These are phyloP conservation scores for Botrytis fabae DNA, from an alignment of 2,329 filamentous ascomycete species.

Conservation along the genomic window DNA sequence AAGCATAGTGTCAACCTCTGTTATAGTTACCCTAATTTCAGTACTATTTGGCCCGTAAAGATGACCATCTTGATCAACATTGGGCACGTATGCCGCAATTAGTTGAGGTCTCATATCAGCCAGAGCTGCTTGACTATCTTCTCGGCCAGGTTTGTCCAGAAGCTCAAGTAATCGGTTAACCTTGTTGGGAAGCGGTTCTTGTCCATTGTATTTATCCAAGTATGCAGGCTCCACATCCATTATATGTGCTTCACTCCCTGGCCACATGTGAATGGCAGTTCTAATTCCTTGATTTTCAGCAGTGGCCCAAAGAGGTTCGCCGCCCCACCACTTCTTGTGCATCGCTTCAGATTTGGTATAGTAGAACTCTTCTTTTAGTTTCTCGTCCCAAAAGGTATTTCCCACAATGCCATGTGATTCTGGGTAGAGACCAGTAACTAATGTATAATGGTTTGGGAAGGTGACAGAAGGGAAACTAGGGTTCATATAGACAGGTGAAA, in stretches of 20 bases:
- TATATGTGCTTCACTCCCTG: constrained; percentile 88
- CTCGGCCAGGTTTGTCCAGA: constrained; percentile 76
- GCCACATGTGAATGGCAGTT: constrained; percentile 97
- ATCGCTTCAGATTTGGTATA: constrained; percentile 78
- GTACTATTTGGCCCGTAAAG: constrained; percentile 92
- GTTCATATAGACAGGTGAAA: constrained; percentile 89
- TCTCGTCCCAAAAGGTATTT: constrained; percentile 92
- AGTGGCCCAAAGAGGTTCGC: constrained; percentile 91
- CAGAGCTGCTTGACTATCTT: constrained; percentile 53
- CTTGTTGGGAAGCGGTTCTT: constrained; percentile 73
- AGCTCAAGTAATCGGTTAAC: constrained; percentile 77
- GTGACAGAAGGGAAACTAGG: constrained; percentile 96
- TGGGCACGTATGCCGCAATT: constrained; percentile 91
- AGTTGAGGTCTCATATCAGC: constrained; percentile 74
- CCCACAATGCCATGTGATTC: constrained; percentile 92
- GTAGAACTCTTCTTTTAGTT: constrained; percentile 75
- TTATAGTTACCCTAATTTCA: constrained; percentile 78
- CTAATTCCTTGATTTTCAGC: constrained; percentile 79
- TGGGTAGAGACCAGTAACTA: constrained; percentile 88
- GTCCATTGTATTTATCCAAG: constrained; percentile 80
- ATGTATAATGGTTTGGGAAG: constrained; percentile 93
- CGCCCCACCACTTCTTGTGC: constrained; percentile 90
- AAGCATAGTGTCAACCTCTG: constrained; percentile 79
- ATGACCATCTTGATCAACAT: constrained; percentile 87
- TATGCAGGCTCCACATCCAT: constrained; percentile 72